Evolutionary conservation across 1,284 basidiomycete species (phyloP), one percentile per base, ranked within the genome.

Genomic region (Papiliotrema fonsecae): DNA sequence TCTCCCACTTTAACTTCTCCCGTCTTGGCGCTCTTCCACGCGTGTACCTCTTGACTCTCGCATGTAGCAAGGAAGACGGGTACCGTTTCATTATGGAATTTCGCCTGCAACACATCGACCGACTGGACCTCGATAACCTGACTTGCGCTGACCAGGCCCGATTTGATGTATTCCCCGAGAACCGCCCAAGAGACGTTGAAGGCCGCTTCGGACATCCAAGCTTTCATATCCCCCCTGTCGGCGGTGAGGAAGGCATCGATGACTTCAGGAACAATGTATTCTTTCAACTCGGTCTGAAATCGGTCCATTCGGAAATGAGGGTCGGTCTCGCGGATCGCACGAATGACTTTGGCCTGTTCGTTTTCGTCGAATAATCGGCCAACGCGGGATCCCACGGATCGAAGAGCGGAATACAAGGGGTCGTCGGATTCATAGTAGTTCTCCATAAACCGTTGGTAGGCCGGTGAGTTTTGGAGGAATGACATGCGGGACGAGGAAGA

Each of bases 151-250:
- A 93, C 77, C 21, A 97, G 80, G 1, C 93, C 92, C 67, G 93
- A 89, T 50, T 82, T 81, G 46, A 96, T 78, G 73, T 93, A 97
- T 59, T 90, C 87, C 62, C 96, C 91, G 82, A 99, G 87, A 3
- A 92, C 96, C 3, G 94, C 94, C 86, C 93, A 96, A 2, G 97
- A 79, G 11, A 98, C 88, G 65, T 97, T 97, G 74, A 92, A 91
- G 2, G 91, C 92, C 4, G 90, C 96, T 75, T 99, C 96, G 28
- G 88, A 84, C 70, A 92, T 97, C 96, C 96, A 99, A 61, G 82
- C 82, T 65, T 82, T 82, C 59, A 99, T 76, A 6, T 86, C 77
- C 65, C 91, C 87, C 62, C 85, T 81, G 65, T 97, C 93, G 10
- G 89, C 92, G 46, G 81, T 85, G 58, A 97, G 75, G 70, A 96